These are phyloP conservation scores for Aristolochia contorta DNA, from an alignment of 164 flowering plant species.

Conservation along the genomic window DNA sequence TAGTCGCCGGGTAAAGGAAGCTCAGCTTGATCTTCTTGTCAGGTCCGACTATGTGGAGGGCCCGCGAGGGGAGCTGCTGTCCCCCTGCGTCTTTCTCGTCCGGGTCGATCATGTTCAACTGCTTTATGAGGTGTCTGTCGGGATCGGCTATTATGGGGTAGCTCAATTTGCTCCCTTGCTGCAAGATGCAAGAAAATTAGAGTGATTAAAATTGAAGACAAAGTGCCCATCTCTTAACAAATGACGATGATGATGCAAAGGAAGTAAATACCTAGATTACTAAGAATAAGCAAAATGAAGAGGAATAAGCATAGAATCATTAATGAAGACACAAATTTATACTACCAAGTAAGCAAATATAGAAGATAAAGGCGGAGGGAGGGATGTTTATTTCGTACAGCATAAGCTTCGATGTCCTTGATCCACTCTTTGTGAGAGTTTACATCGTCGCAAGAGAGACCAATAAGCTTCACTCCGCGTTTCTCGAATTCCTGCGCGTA, in stretches of 20 bases:
- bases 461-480: slow-evolving; percentile 73
- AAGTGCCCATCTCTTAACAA: background rate
- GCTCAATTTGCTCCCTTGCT: slow-evolving; percentile 55
- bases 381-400: slow-evolving; percentile 15
- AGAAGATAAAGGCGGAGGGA: background rate
- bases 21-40: slow-evolving; percentile 79
- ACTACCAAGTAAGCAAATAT: too few relatives aligned
- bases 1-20: slow-evolving; percentile 66
- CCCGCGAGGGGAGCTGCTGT: slow-evolving; percentile 50
- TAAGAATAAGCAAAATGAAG: background rate
- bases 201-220: background rate
- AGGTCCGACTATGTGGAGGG: slow-evolving; percentile 71
- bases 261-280: background rate
- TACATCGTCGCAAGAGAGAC: slow-evolving; percentile 68
- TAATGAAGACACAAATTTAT: too few relatives aligned
- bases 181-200: slow-evolving; percentile 11
- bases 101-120: slow-evolving; percentile 92
- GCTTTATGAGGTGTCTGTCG: slow-evolving; percentile 41
- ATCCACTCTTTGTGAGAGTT: slow-evolving; percentile 61
- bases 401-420: slow-evolving; percentile 72
- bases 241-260: too few relatives aligned
- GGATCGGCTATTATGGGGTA: slow-evolving; percentile 78
- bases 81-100: slow-evolving; percentile 62
- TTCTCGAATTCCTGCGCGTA: slow-evolving; percentile 39
- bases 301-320: too few relatives aligned